Conservation (phyloP, 1,284 basidiomycete species). For the Rhodotorula sp. region DNA sequence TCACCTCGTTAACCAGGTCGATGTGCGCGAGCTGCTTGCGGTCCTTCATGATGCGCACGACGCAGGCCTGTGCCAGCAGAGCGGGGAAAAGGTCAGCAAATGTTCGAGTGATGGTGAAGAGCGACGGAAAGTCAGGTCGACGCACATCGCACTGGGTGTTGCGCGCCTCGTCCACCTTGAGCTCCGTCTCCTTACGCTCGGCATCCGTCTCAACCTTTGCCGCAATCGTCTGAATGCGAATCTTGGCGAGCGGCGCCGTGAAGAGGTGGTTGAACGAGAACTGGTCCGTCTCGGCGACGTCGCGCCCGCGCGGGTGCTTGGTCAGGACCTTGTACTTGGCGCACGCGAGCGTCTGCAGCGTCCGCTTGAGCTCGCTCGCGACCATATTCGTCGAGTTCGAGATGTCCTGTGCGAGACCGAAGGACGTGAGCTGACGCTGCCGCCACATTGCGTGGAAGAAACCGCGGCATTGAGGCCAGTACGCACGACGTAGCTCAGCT, state of each 20-base stretch:
- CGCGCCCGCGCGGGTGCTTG: constrained; percentile 85
- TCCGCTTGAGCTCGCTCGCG: constrained; percentile 78
- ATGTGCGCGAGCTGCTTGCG: constrained; percentile 85
- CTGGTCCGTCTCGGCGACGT: constrained; percentile 70
- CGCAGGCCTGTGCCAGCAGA: constrained; percentile 69
- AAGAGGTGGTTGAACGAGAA: constrained; percentile 91
- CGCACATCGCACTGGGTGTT: constrained; percentile 84
- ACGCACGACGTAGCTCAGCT: constrained; percentile 69
- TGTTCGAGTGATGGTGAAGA: neutral
- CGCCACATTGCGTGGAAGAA: no score
- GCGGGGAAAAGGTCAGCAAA: neutral
- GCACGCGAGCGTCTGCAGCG: constrained; percentile 93
- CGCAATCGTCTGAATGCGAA: constrained; percentile 92
- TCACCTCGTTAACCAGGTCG: constrained; percentile 88
- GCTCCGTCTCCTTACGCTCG: constrained; percentile 87
- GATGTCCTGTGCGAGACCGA: constrained; percentile 53
- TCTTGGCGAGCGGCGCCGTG: constrained; percentile 74
- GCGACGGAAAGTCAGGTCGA: constrained; percentile 16
- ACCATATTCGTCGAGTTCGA: constrained; percentile 67
- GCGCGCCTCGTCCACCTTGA: constrained; percentile 89
- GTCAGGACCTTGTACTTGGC: constrained; percentile 93
- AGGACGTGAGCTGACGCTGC: neutral
- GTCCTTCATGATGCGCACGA: constrained; percentile 98
- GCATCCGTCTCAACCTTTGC: constrained; percentile 80
- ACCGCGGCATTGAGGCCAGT: neutral